Conservation (phyloP, 169 alveolate species). For the Miamiensis avidus region DNA sequence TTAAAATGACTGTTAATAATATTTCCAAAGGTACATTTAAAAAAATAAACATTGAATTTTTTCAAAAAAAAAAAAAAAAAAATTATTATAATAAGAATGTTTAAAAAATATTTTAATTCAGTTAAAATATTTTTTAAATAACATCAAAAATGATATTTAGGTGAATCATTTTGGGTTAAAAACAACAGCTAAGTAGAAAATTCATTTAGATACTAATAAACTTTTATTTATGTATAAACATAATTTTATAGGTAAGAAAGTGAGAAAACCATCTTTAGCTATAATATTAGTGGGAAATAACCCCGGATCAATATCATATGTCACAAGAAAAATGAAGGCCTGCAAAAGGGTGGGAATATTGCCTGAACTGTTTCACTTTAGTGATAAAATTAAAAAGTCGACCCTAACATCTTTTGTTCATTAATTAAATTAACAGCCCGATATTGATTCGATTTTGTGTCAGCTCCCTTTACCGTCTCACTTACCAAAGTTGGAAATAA, state of each 20-base stretch:
- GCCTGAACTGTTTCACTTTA: constrained; percentile 18
- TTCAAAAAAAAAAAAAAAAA: too few relatives aligned
- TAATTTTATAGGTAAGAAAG: constrained; percentile 7
- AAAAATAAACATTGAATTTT: too few relatives aligned
- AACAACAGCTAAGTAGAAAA: too few relatives aligned
- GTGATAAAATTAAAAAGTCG: constrained; percentile 6
- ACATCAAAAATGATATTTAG: too few relatives aligned
- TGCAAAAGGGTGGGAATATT: constrained; percentile 50
- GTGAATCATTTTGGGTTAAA: too few relatives aligned
- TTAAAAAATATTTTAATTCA: too few relatives aligned
- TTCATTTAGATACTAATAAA: too few relatives aligned
- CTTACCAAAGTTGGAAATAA: constrained; percentile 50
- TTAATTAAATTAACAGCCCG: constrained; percentile 5
- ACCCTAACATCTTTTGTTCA: background rate
- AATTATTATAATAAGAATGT: too few relatives aligned
- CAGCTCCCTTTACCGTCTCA: constrained; percentile 76
- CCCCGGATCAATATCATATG: constrained; percentile 48
- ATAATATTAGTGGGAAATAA: constrained; percentile 57
- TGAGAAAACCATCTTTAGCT: constrained; percentile 58
- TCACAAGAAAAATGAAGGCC: constrained; percentile 51
- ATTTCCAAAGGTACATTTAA: too few relatives aligned
- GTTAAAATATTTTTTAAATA: too few relatives aligned
- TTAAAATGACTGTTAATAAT: too few relatives aligned
- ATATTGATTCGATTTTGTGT: constrained; percentile 6
- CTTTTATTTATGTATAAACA: too few relatives aligned